Percentiles rank a stretch among this genome's conserved stretches.
phyloP scores from a whole-genome alignment of 164 flowering plant genomes.

The Amborella trichopoda region DNA sequence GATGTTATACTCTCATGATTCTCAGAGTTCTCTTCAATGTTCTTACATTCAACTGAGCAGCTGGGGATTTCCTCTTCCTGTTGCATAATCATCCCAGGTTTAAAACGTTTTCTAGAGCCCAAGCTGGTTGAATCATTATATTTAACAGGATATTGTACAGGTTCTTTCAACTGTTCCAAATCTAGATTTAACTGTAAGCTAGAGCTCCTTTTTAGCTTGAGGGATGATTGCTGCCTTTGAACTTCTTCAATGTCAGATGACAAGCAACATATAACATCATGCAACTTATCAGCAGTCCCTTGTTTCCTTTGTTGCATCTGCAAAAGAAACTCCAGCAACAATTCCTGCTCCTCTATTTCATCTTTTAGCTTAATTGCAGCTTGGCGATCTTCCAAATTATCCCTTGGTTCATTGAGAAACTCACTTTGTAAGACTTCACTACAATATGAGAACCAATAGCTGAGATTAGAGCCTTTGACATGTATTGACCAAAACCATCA shows the following conservation, averaged over 20 bases:
- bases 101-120: constrained; percentile 50
- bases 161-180: constrained; percentile 15
- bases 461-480: too few relatives aligned
- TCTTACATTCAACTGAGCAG: too few relatives aligned
- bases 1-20: constrained; percentile 29
- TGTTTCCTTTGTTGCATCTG: constrained; percentile 57
- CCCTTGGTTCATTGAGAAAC: constrained; percentile 70
- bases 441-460: too few relatives aligned
- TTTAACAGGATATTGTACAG: constrained; percentile 15
- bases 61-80: constrained; percentile 24
- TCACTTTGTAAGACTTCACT: constrained; percentile 85
- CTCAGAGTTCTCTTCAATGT: not conserved
- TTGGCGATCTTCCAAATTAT: constrained; percentile 61
- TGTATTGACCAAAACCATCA: too few relatives aligned
- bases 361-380: constrained; percentile 68
- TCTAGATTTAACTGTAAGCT: constrained; percentile 19
- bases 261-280: constrained; percentile 41
- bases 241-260: constrained; percentile 83
- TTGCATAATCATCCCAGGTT: constrained; percentile 21
- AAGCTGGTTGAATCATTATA: constrained; percentile 29
- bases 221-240: constrained; percentile 30
- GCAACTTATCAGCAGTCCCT: constrained; percentile 59
- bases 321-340: constrained; percentile 72
- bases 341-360: constrained; percentile 74
- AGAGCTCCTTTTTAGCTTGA: constrained; percentile 25